Evolutionary conservation across 176 grass and related monocot genomes (phyloP), one percentile per base, ranked within the genome.

Genomic region (Aegilops bicornis): DNA sequence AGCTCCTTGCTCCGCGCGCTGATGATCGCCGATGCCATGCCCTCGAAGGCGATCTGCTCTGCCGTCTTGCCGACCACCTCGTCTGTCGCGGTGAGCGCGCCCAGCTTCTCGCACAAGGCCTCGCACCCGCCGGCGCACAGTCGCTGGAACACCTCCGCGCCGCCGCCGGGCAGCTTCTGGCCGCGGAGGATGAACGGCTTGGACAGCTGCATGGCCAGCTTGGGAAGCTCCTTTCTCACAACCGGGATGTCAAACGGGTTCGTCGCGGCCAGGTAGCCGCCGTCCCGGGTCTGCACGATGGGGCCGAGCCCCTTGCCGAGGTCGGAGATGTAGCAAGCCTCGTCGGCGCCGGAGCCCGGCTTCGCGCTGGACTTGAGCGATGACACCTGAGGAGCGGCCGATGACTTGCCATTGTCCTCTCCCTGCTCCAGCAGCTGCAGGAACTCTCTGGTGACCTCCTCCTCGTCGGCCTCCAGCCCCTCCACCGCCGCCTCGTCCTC

Each of bases 171-270:
- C 1, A 91, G 79, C 60, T 86, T 92, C 89, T 92, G 86, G 64
- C 67, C 84, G 4, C 40, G 79, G 66, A 98, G 92, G 15, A 98
- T 73, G 72, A 98, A 91, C 10, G 91, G 91, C 75, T 92, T 94
- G 19, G 96, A 98, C 20, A 95, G 89, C 20, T 98, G 96, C 91
- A 98, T 98, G 45, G 96, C 88, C 50, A 98, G 96, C 81, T 95
- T 98, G 10, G 93, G 93, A 6, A 84, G 66, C 37, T 94, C 91
- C 78, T 91, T 95, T 76, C 83, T 91, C 32, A 10, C 58, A 9
- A 94, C 88, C 5, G 88, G 87, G n/a, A 86, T 65, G 61, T 98
- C 91, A 48, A 98, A 95, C n/a, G 93, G 91, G 82, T 98, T 98
- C 85, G 81, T 94, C 6, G 94, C 87, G 0, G 94, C 80, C 3